phyloP scores from a whole-genome alignment of 805 yeast species.

The Barnettozyma siamensis region DNA sequence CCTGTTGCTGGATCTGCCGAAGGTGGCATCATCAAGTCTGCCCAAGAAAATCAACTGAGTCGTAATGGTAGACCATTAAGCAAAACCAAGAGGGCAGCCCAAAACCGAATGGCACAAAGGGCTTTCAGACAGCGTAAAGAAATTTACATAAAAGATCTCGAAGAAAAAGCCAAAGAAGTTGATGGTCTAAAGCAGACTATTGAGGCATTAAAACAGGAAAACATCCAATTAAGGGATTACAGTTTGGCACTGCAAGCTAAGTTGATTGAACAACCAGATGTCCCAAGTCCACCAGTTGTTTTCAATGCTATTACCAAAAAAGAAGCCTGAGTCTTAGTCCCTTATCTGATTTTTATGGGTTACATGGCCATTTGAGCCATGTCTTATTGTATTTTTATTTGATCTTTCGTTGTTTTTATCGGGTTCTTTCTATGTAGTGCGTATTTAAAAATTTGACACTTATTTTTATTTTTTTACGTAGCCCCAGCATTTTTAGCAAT shows the following conservation, averaged over 20 bases:
- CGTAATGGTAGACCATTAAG: conserved; percentile 37
- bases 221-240: conserved; percentile 65
- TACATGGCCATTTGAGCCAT: not conserved
- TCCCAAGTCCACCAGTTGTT: conserved; percentile 35
- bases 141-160: conserved; percentile 73
- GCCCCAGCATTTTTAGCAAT: too few species aligned
- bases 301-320: conserved; percentile 16
- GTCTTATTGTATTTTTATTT: not conserved
- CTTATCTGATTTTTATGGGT: not conserved
- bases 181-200: conserved; percentile 58
- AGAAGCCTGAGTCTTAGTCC: too few species aligned
- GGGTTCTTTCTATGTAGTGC: too few species aligned
- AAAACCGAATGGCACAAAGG: conserved; percentile 86
- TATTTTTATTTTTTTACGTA: too few species aligned
- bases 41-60: conserved; percentile 12
- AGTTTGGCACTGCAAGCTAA: conserved; percentile 64
- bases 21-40: not conserved
- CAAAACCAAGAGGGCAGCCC: conserved; percentile 80
- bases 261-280: conserved; percentile 44
- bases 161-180: conserved; percentile 59
- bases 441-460: too few species aligned
- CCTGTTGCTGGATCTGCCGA: conserved; percentile 6
- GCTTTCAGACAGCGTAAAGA: conserved; percentile 87
- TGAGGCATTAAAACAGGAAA: conserved; percentile 64
- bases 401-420: not conserved